These are phyloP conservation scores for Neurospora sp. DNA, from an alignment of 495 filamentous ascomycete genomes.

Conservation along the genomic window DNA sequence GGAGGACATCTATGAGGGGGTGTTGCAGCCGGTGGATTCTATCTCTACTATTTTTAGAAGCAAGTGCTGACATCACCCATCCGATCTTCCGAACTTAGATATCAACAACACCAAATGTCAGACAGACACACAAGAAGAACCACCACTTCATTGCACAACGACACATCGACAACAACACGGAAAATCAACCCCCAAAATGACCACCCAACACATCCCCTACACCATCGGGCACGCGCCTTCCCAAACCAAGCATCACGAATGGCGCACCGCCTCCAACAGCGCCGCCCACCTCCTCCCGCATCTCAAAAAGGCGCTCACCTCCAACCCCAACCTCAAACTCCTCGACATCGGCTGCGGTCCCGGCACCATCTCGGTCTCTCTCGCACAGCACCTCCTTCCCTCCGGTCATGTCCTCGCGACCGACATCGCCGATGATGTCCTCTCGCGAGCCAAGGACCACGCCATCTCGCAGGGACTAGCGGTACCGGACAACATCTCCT, in stretches of 20 bases:
- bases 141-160: not conserved
- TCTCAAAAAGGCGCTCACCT: slow-evolving; percentile 11
- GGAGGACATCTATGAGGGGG: not conserved
- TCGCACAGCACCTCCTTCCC: slow-evolving; percentile 23
- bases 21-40: not conserved
- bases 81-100: not conserved
- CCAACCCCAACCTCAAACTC: slow-evolving; percentile 20
- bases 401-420: slow-evolving; percentile 29
- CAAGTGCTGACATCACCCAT: not conserved
- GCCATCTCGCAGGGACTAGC: slow-evolving; percentile 6
- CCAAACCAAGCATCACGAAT: slow-evolving; percentile 19
- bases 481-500: slow-evolving; percentile 27
- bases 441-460: slow-evolving; percentile 24
- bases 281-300: slow-evolving; percentile 25
- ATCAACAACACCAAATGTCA: not conserved
- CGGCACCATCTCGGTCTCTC: slow-evolving; percentile 27
- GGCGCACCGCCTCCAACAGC: slow-evolving; percentile 28
- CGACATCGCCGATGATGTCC: slow-evolving; percentile 29
- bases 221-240: slow-evolving; percentile 7
- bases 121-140: not conserved
- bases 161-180: not conserved
- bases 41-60: not conserved
- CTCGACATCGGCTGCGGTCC: slow-evolving; percentile 32
- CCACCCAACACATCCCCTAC: not conserved
- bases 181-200: not conserved